Percentiles rank a stretch among this genome's conserved stretches.
These are phyloP conservation scores for Sclerotinia glacialis DNA, from an alignment of 2,329 filamentous ascomycete genomes.

Conservation along the genomic window DNA sequence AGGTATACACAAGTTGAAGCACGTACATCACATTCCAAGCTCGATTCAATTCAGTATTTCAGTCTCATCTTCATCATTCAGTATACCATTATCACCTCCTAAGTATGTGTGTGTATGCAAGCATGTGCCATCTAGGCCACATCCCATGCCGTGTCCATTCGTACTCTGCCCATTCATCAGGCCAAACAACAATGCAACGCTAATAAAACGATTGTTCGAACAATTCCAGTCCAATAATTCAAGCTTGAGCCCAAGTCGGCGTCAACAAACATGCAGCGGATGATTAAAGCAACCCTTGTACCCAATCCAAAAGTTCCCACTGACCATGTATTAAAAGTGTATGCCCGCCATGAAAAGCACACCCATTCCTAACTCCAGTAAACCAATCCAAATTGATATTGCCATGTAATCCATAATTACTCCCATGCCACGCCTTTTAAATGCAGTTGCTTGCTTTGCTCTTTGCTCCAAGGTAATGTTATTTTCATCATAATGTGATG, in stretches of 20 bases:
- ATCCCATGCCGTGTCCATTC: not conserved
- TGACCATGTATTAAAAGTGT: conserved; percentile 7
- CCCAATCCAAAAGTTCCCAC: conserved; percentile 21
- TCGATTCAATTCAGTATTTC: not conserved
- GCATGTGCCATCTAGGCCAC: conserved; percentile 11
- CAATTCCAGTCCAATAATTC: not conserved
- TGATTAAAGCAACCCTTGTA: conserved; percentile 18
- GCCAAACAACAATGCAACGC: conserved; percentile 4
- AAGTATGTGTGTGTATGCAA: not conserved
- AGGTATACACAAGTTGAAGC: not conserved
- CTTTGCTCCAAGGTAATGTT: conserved; percentile 5
- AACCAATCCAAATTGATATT: conserved; percentile 24
- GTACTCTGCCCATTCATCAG: not conserved
- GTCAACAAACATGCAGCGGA: not conserved
- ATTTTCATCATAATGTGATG: not conserved
- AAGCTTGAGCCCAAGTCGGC: not conserved
- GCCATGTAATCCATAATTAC: conserved; percentile 22
- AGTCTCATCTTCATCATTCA: not conserved
- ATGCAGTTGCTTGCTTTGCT: conserved; percentile 16
- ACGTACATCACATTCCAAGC: not conserved
- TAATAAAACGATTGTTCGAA: conserved; percentile 19
- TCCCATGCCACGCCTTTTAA: conserved; percentile 19
- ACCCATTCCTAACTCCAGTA: conserved; percentile 1
- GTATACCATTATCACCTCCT: conserved; percentile 14
- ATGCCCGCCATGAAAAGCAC: not conserved